A percentile compares a stretch with the other conserved stretches of the same genome.
These are phyloP conservation scores for Suzukiozyma palmioleophila DNA, from an alignment of 1,139 yeast species.

Conservation along the genomic window DNA sequence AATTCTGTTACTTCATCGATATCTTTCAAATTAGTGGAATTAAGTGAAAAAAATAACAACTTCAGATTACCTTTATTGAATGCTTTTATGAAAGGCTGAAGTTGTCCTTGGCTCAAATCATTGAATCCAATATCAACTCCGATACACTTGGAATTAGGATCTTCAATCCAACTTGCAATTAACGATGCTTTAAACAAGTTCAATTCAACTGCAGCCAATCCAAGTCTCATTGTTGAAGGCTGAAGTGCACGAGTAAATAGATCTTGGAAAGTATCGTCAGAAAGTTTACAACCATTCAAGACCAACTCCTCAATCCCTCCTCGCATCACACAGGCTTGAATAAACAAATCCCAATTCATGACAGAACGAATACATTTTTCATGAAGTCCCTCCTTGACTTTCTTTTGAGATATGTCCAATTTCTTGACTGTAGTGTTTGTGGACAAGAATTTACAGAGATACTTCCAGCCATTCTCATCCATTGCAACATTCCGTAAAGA, in stretches of 20 bases:
- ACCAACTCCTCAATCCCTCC: conserved; percentile 82
- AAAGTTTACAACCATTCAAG: conserved; percentile 71
- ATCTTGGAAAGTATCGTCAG: conserved; percentile 45
- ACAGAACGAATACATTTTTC: conserved; percentile 48
- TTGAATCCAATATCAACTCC: conserved; percentile 88
- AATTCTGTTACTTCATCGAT: conserved; percentile 53
- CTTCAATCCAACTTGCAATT: conserved; percentile 60
- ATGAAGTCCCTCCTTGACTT: conserved; percentile 49
- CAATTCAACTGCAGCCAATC: conserved; percentile 71
- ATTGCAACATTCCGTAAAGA: conserved; percentile 77
- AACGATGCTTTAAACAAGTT: conserved; percentile 50
- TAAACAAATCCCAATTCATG: conserved; percentile 75
- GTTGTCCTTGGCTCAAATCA: conserved; percentile 55
- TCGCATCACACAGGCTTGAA: conserved; percentile 50
- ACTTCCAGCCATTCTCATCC: conserved; percentile 67
- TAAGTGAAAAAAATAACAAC: conserved; percentile 63
- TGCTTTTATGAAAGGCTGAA: conserved; percentile 46
- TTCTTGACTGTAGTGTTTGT: conserved; percentile 55
- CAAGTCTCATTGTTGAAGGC: conserved; percentile 61
- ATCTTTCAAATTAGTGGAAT: conserved; percentile 57
- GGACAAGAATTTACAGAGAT: conserved; percentile 66
- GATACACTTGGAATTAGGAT: conserved; percentile 51
- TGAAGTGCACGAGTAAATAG: conserved; percentile 52
- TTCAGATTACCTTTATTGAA: conserved; percentile 34
- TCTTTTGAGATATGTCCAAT: conserved; percentile 78